Conservation (phyloP, 2,329 filamentous ascomycete species). For the Fusarium abutilonis region DNA sequence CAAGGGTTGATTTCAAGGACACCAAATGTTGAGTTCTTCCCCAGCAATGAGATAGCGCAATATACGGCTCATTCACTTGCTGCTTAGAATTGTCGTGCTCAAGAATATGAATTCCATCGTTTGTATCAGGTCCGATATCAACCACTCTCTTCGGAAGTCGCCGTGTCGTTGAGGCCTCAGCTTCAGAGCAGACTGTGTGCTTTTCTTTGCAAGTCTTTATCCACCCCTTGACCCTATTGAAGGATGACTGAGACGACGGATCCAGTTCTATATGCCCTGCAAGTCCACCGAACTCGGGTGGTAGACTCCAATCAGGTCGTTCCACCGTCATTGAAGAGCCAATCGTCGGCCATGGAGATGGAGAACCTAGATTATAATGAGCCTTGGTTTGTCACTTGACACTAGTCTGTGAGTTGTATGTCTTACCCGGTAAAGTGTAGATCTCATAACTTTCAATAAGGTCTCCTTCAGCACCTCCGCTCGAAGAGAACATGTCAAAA, state of each 20-base stretch:
- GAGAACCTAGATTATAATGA: not conserved
- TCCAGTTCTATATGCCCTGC: conserved; percentile 29
- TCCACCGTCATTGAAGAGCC: conserved; percentile 26
- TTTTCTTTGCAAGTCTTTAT: conserved; percentile 25
- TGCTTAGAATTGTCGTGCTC: conserved; percentile 22
- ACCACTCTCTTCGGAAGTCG: conserved; percentile 37
- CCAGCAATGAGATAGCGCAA: conserved; percentile 42
- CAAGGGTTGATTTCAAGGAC: conserved; percentile 20
- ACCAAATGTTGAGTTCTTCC: conserved; percentile 26
- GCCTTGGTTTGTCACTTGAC: not conserved
- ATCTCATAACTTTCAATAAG: conserved; percentile 26
- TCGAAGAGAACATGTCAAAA: conserved; percentile 26
- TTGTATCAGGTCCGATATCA: conserved; percentile 28
- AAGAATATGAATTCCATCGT: conserved; percentile 31
- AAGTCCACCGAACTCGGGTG: conserved; percentile 15
- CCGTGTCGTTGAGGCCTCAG: conserved; percentile 1
- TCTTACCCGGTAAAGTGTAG: conserved; percentile 35
- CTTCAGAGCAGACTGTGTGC: conserved; percentile 31
- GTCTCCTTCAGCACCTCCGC: conserved; percentile 1
- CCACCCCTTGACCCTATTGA: conserved; percentile 34
- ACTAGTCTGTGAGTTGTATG: fast-evolving
- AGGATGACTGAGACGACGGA: conserved; percentile 13
- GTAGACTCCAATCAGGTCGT: conserved; percentile 13
- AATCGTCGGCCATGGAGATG: conserved; percentile 36
- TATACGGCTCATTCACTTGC: conserved; percentile 21